phyloP scores from a whole-genome alignment of 2,329 filamentous ascomycete species.

The Xenosphaeropsis pyriputrescens region DNA sequence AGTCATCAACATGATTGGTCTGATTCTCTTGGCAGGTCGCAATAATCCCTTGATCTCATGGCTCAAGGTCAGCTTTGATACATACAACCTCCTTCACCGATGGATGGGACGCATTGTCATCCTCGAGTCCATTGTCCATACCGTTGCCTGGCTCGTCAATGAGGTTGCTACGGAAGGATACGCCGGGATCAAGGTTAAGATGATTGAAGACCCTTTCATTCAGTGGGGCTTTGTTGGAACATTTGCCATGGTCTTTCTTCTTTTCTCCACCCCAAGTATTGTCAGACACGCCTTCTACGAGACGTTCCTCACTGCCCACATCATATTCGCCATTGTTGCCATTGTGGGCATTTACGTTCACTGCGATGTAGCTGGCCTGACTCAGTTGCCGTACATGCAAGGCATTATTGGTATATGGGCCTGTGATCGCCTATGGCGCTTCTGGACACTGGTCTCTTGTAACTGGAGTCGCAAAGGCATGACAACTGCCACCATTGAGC shows the following conservation, averaged over 20 bases:
- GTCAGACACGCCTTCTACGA: constrained; percentile 94
- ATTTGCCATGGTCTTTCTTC: constrained; percentile 46
- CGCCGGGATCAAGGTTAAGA: constrained; percentile 35
- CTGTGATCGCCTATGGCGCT: constrained; percentile 50
- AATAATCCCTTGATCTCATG: constrained; percentile 84
- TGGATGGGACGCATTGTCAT: constrained; percentile 70
- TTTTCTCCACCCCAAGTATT: constrained; percentile 60
- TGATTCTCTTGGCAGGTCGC: constrained; percentile 75
- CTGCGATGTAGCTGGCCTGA: constrained; percentile 48
- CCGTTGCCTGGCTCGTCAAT: constrained; percentile 59
- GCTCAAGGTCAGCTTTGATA: constrained; percentile 84
- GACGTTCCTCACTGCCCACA: constrained; percentile 81
- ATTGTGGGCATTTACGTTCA: constrained; percentile 70
- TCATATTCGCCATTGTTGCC: constrained; percentile 52
- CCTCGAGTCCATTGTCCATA: constrained; percentile 55
- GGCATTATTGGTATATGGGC: constrained; percentile 66
- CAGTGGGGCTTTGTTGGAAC: constrained; percentile 45
- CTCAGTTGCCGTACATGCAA: constrained; percentile 60
- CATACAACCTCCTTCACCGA: constrained; percentile 80
- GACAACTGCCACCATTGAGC: constrained; percentile 51
- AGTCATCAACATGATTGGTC: constrained; percentile 80
- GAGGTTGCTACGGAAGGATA: constrained; percentile 51
- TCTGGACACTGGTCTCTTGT: constrained; percentile 46
- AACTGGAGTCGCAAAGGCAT: constrained; percentile 39
- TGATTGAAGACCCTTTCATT: constrained; percentile 48